A percentile compares a stretch with the other conserved stretches of the same genome.
Conservation (phyloP, 2,329 filamentous ascomycete genomes). For the Colletotrichum coccodes region DNA sequence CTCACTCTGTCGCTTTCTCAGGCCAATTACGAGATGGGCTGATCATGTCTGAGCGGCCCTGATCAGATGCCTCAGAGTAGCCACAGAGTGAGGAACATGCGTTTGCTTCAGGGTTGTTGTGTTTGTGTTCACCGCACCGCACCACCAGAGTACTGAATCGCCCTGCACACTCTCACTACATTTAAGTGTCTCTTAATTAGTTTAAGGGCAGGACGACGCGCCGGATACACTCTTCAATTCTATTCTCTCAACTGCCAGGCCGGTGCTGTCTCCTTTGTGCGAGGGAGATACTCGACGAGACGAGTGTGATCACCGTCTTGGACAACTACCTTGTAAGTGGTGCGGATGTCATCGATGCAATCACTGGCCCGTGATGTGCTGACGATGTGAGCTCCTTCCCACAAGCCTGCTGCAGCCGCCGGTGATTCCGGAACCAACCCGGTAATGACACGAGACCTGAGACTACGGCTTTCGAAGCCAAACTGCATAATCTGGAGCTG, state of each 20-base stretch:
- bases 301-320: neutral
- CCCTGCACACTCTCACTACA: too few species aligned
- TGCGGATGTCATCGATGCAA: neutral
- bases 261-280: neutral
- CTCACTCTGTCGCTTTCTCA: too few species aligned
- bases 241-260: constrained; percentile 13
- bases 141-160: too few species aligned
- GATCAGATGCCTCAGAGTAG: too few species aligned
- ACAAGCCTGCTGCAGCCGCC: neutral
- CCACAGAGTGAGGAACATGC: too few species aligned
- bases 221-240: neutral
- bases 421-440: neutral
- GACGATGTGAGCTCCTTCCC: constrained; percentile 11
- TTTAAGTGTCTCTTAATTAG: too few species aligned
- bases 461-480: constrained; percentile 9
- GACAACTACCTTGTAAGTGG: constrained; percentile 1
- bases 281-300: neutral
- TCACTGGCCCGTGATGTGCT: constrained; percentile 6
- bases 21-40: too few species aligned
- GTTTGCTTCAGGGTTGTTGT: too few species aligned
- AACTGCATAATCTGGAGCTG: constrained; percentile 6
- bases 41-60: too few species aligned
- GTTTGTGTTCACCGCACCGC: too few species aligned
- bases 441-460: neutral
- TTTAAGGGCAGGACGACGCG: too few species aligned